Evolutionary conservation across 2,329 filamentous ascomycete genomes (phyloP), one percentile per base, ranked within the genome.

Genomic region (Biscogniauxia marginata): DNA sequence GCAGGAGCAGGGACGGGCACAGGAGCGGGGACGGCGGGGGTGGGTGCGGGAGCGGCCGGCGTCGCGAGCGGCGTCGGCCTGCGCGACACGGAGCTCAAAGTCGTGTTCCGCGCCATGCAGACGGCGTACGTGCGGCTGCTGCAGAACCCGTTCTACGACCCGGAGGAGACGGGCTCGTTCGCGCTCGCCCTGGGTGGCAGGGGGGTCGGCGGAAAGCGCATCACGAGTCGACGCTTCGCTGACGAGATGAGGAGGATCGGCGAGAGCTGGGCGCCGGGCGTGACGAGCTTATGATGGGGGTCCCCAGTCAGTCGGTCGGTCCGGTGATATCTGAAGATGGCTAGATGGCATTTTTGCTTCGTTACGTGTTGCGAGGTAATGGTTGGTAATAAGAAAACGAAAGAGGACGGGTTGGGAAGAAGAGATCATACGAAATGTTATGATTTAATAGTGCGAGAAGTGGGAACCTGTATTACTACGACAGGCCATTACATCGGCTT

Each of bases 101-200:
- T 90, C 30, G 93, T 95, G 22, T 99, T 99, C 70, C 85, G 88
- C 70, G 92, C 93, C 23, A 84, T 99, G 75, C 95, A 98, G 76
- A 87, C 84, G n/a, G 92, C 93, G 24, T 99, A 97, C 68, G 89
- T 98, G 56, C 80, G 85, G 59, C 77, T 99, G 51, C 77, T 98
- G 63, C 89, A 96, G 74, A 98, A 99, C 69, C 93, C 93, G 0
- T 99, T 99, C 74, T 98, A 93, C 73, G 86, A 89, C 48, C 93
- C 93, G 8, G 92, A 97, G 70, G 89, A 93, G 66, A 87, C 93
- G 72, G 83, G 46, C 88, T 49, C 30, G 30, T 11, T 39, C 11
- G 30, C 30, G 4, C 30, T 71, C 77, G 47, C 55, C 13, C 58
- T 55, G 3, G 73, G 73, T 0, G 82, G 80, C 72, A 73, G 22